Evolutionary conservation across 371 early-diverging fungal genomes (phyloP), one percentile per base, ranked within the genome.

Genomic region (Mortierella sp.): DNA sequence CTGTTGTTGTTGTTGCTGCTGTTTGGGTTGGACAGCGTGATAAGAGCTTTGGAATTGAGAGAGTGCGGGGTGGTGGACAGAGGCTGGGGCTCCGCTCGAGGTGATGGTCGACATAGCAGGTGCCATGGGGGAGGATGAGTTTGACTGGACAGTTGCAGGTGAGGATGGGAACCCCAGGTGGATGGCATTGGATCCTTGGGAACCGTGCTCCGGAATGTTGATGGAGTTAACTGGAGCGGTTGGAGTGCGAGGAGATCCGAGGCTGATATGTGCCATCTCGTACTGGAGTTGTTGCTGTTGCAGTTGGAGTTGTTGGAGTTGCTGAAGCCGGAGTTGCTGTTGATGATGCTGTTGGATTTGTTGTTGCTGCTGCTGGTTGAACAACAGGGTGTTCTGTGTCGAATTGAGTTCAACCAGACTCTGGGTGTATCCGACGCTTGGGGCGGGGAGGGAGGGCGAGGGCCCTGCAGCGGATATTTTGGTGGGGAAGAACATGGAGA

Each of bases 281-380:
- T 45, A 24, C 22, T 50, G 44, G 39, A 48, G 50, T 29, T 68
- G 50, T 31, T 68, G 68, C n/a, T 68, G 68, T 5, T 67, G 67
- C 16, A n/a, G n/a, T n/a, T 58, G 58, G 58, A 45, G 48, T 7
- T 66, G 67, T 34, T 67, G 67, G n/a, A 45, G 48, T 8, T 48
- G 50, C 6, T 45, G 50, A 34, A 58, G 37, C 7, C 37, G 58
- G 19, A 58, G 58, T 19, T 58, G 58, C 14, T 55, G 55, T 4
- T 53, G 24, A 4, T 53, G 48, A 7, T 48, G 48, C n/a, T 48
- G 48, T 16, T 53, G 53, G n/a, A n/a, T n/a, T 10, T 26, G 29
- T 6, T 55, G 55, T 10, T 55, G 55, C 16, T 55, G 55, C 11
- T 55, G 55, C 16, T 58, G 58, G 22, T 19, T 22, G 31, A 58